phyloP scores from a whole-genome alignment of 257 asterid species.

The Eucommia ulmoides region DNA sequence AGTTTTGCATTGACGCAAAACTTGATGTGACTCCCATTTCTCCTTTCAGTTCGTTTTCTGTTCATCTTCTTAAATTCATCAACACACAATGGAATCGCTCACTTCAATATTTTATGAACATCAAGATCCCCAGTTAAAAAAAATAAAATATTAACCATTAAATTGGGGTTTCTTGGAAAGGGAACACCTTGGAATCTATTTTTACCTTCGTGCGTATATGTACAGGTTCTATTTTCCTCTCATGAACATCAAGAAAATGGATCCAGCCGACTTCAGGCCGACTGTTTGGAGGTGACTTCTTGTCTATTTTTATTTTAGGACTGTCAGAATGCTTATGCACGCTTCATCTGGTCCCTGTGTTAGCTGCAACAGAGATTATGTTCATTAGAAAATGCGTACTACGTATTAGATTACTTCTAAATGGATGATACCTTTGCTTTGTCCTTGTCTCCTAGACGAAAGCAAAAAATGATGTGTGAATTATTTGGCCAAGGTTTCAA shows the following conservation, averaged over 20 bases:
- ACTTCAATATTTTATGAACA: background rate
- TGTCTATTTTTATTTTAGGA: too few relatives aligned
- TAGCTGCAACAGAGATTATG: background rate
- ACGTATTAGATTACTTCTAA: background rate
- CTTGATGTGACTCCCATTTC: too few relatives aligned
- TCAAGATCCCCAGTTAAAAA: too few relatives aligned
- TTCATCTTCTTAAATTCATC: background rate
- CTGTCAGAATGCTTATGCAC: too few relatives aligned
- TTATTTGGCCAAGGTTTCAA: background rate
- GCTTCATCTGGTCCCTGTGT: background rate
- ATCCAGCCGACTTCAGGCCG: slow-evolving; percentile 48
- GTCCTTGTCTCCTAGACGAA: background rate
- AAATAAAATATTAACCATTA: too few relatives aligned
- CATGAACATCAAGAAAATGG: slow-evolving; percentile 51
- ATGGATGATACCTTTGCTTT: background rate
- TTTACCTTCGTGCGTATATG: slow-evolving; percentile 8
- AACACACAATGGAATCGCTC: background rate
- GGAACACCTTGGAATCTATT: background rate
- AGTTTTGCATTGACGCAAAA: too few relatives aligned
- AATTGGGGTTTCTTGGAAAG: too few relatives aligned
- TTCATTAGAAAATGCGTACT: background rate
- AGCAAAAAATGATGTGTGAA: background rate
- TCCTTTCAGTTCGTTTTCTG: background rate
- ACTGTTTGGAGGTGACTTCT: slow-evolving; percentile 67
- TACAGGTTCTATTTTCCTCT: slow-evolving; percentile 58